Evolutionary conservation across 371 early-diverging fungal genomes (phyloP), one percentile per base, ranked within the genome.

Genomic region (Mortierella sp.): DNA sequence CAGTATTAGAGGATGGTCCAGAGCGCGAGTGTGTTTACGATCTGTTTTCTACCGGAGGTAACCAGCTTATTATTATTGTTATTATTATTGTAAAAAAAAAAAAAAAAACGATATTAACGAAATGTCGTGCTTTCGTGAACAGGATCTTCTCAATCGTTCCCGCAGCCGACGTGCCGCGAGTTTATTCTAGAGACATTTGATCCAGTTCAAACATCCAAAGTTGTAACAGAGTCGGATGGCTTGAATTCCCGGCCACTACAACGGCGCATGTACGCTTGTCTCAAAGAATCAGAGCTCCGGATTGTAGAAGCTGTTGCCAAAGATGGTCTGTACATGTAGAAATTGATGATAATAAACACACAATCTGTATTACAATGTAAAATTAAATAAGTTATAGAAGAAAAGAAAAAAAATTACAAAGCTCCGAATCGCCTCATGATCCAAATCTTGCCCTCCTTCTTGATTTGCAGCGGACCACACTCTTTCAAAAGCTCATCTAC

Each of bases 1-100:
- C 88, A 0, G 78, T 74, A 1, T 88, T 92, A 0, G 75, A 86
- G 33, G 91, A 90, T 67, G 90, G 90, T 1, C 72, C 75, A 13
- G 92, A 92, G 58, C 88, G 93, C 32, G 88, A 92, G 19, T 83
- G 87, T 19, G 92, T 94, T 11, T 88, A 86, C 38, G 87, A 90
- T 41, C 69, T 93, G 55, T 88, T 92, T 45, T 83, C 75, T 24
- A 85, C 86, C 67, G 90, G 90, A 59, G 82, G 89, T 88, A 86
- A 67, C 28, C 32, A n/a, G n/a, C n/a, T n/a, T n/a, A n/a, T n/a
- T n/a, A n/a, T n/a, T n/a, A n/a, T n/a, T n/a, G n/a, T n/a, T n/a
- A n/a, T n/a, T n/a, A n/a, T n/a, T n/a, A n/a, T n/a, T 55, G 28
- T 28, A 28, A 28, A 28, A 28, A 28, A 28, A 28, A 52, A 16